Evolutionary conservation across 2,329 filamentous ascomycete genomes (phyloP).

Genomic region (Colletotrichum orchidophilum): DNA sequence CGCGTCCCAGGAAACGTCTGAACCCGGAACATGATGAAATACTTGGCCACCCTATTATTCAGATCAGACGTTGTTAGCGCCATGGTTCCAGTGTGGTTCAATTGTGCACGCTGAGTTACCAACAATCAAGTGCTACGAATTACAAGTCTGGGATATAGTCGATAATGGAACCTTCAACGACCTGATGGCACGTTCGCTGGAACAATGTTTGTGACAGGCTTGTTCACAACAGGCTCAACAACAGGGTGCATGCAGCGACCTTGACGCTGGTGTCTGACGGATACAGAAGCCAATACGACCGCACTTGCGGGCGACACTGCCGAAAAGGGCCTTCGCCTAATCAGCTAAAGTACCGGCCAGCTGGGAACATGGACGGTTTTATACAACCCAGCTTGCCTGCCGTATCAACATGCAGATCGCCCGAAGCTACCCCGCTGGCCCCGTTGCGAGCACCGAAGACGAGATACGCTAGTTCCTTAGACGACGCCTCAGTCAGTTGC

Average conservation of each 20-base stretch:
- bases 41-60: background rate
- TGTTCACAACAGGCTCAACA: background rate
- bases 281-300: background rate
- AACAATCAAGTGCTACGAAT: background rate
- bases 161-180: background rate
- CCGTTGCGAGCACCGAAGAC: background rate
- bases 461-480: background rate
- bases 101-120: background rate
- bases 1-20: background rate
- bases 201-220: background rate
- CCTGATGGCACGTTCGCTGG: background rate
- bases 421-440: background rate
- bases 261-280: background rate
- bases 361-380: conserved; percentile 23
- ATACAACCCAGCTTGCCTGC: conserved; percentile 18
- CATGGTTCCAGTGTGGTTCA: background rate
- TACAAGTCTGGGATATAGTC: background rate
- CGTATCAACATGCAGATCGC: conserved; percentile 24
- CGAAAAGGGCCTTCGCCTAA: conserved; percentile 21
- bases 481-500: background rate
- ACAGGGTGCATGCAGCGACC: background rate
- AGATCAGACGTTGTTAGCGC: conserved; percentile 1
- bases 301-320: conserved; percentile 13
- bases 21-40: background rate
- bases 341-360: conserved; percentile 22